phyloP scores from a whole-genome alignment of 2,329 filamentous ascomycete species.

The Xylariales sp. region DNA sequence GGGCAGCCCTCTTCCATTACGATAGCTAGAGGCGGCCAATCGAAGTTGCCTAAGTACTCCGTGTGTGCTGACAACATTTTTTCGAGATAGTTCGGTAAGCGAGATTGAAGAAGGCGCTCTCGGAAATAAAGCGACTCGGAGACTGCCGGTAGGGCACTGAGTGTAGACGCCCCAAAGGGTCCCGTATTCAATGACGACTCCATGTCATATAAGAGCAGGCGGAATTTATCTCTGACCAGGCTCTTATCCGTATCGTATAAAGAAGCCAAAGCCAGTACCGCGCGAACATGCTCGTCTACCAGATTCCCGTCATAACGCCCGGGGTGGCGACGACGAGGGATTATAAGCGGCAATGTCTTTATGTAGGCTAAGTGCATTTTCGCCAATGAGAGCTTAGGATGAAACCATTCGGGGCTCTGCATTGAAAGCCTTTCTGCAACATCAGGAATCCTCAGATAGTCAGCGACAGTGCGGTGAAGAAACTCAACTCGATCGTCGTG shows the following conservation, averaged over 20 bases:
- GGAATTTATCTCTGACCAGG: slow-evolving; percentile 21
- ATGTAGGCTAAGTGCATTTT: slow-evolving; percentile 21
- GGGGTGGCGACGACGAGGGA: slow-evolving; percentile 13
- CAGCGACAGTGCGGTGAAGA: slow-evolving; percentile 29
- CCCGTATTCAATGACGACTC: slow-evolving; percentile 14
- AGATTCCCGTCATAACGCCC: slow-evolving; percentile 9
- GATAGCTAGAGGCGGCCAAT: slow-evolving; percentile 25
- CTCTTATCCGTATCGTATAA: slow-evolving; percentile 22
- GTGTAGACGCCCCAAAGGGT: background rate
- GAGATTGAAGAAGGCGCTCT: slow-evolving; percentile 31
- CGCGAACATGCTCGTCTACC: slow-evolving; percentile 28
- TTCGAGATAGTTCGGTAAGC: slow-evolving; percentile 26
- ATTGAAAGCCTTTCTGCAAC: slow-evolving; percentile 20
- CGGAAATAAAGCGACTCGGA: slow-evolving; percentile 22
- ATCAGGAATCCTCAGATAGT: slow-evolving; percentile 21
- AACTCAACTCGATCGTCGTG: slow-evolving; percentile 22
- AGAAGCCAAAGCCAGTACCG: slow-evolving; percentile 20
- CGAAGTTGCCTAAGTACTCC: slow-evolving; percentile 16
- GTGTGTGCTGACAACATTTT: slow-evolving; percentile 17
- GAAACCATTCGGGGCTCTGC: slow-evolving; percentile 25
- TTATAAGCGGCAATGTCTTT: slow-evolving; percentile 17
- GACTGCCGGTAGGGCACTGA: background rate
- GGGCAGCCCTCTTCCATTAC: slow-evolving; percentile 27
- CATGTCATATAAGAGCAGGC: slow-evolving; percentile 20
- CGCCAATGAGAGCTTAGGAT: slow-evolving; percentile 27